Evolutionary conservation across 257 asterid species (phyloP).

Genomic region (Solanum pinnatisectum): DNA sequence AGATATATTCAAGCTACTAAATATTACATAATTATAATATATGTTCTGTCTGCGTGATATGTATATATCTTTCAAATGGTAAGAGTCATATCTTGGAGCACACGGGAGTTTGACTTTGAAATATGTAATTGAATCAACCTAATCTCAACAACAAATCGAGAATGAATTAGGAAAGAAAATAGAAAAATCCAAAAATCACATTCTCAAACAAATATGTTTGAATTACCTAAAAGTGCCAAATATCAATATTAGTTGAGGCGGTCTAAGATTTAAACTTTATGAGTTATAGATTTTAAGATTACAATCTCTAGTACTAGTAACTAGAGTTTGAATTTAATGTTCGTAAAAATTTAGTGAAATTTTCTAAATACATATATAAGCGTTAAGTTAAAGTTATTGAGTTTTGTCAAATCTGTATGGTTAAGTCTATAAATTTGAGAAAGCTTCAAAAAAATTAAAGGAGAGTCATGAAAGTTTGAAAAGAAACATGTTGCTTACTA

Average conservation of each 20-base stretch:
- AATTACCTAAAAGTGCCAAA: neutral
- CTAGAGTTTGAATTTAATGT: neutral
- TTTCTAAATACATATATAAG: neutral
- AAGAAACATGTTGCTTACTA: neutral
- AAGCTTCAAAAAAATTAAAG: neutral
- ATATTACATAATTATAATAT: neutral
- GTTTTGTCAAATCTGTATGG: fast-evolving
- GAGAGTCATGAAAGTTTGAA: neutral
- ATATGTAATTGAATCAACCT: neutral
- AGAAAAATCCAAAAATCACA: neutral
- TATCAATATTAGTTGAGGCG: neutral
- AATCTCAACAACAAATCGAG: neutral
- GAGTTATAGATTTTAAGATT: neutral
- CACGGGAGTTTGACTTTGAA: neutral
- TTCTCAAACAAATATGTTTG: neutral
- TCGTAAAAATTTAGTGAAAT: neutral
- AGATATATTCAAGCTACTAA: neutral
- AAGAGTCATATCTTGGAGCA: neutral
- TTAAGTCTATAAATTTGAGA: neutral
- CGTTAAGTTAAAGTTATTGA: neutral
- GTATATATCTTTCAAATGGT: neutral
- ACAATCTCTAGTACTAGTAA: neutral
- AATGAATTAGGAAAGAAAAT: neutral
- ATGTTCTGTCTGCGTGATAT: neutral
- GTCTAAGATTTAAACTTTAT: neutral